A percentile compares a stretch with the other conserved stretches of the same genome.
Evolutionary conservation across 768 basidiomycete genomes (phyloP).

Genomic region (Leccinum subgranulosum): DNA sequence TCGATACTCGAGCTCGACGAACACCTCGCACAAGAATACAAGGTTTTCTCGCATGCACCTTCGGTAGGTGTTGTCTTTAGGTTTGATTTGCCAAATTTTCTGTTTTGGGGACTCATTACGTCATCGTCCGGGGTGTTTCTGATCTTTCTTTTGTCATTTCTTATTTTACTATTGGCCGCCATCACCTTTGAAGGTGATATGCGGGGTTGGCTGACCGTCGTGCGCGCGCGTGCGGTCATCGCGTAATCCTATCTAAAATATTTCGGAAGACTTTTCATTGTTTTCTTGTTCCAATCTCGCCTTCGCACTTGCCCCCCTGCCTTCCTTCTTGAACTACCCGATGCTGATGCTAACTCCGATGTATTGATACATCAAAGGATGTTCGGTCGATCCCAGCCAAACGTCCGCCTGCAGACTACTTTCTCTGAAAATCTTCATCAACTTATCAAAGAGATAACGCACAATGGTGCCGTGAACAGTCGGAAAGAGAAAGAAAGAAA

Average conservation of each 20-base stretch:
- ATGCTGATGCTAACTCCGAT: conserved; percentile 3
- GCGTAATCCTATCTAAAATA: background rate
- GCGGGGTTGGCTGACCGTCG: conserved; percentile 20
- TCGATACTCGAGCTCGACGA: conserved; percentile 95
- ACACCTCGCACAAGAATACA: conserved; percentile 89
- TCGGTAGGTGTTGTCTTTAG: conserved; percentile 50
- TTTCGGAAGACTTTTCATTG: conserved; percentile 1
- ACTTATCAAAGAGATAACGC: conserved; percentile 8
- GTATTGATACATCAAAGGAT: conserved; percentile 45
- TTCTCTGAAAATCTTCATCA: conserved; percentile 45
- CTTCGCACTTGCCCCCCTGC: background rate
- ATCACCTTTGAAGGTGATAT: conserved; percentile 22
- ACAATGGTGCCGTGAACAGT: conserved; percentile 16
- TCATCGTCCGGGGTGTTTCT: conserved; percentile 12
- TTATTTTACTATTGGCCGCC: background rate
- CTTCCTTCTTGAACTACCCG: background rate
- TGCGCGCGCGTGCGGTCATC: background rate
- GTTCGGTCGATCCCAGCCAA: conserved; percentile 79
- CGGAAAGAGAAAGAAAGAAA: background rate
- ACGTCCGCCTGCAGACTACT: conserved; percentile 85
- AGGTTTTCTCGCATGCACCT: conserved; percentile 89
- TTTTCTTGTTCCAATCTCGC: background rate
- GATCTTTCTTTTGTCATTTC: background rate
- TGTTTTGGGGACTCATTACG: background rate
- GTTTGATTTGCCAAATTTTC: background rate